These are phyloP conservation scores for Tylopilus intermedius DNA, from an alignment of 768 basidiomycete species.

Conservation along the genomic window DNA sequence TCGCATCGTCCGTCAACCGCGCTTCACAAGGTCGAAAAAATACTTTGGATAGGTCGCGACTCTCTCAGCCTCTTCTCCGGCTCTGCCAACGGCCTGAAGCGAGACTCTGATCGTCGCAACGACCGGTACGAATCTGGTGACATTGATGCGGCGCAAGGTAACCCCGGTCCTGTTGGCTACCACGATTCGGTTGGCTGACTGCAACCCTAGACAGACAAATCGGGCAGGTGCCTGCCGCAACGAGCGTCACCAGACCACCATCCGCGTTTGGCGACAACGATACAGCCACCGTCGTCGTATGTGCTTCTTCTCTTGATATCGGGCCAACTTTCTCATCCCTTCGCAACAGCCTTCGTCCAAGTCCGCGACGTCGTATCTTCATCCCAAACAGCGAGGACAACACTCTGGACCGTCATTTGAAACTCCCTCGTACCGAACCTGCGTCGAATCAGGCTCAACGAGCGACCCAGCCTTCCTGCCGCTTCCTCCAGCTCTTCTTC, in stretches of 20 bases:
- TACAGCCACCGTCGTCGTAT: conserved; percentile 20
- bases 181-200: background rate
- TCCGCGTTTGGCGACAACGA: conserved; percentile 18
- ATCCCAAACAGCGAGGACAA: background rate
- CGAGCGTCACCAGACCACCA: conserved; percentile 7
- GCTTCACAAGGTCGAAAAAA: conserved; percentile 32
- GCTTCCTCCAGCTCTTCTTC: conserved; percentile 31
- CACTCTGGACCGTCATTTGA: conserved; percentile 1
- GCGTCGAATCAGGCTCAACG: conserved; percentile 27
- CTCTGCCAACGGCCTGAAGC: conserved; percentile 6
- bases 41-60: conserved; percentile 29
- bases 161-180: conserved; percentile 2
- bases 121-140: conserved; percentile 14
- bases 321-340: conserved; percentile 10
- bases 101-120: conserved; percentile 13
- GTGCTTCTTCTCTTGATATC: conserved; percentile 5
- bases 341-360: conserved; percentile 17
- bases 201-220: conserved; percentile 14
- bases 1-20: conserved; percentile 23
- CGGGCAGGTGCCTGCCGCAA: conserved; percentile 9
- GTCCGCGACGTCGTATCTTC: conserved; percentile 17
- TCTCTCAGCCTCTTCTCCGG: conserved; percentile 28
- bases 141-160: conserved; percentile 25
- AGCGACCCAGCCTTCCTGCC: conserved; percentile 37
- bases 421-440: conserved; percentile 20